Base-by-base conservation (phyloP, 2,329 filamentous ascomycete genomes). In the Chaetomiaceae sp. region DNA sequence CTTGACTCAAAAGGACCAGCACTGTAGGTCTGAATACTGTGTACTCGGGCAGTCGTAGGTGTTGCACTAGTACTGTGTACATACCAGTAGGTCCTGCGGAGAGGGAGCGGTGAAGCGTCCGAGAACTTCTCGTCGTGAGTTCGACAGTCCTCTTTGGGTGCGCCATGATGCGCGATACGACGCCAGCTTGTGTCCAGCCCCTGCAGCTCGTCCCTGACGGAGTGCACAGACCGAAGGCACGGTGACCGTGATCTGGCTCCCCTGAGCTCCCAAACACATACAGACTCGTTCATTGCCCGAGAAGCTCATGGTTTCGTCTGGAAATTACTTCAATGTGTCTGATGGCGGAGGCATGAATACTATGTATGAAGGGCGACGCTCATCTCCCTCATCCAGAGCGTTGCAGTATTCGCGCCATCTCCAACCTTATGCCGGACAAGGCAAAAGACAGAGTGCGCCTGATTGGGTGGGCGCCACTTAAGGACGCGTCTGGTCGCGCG, bases 91-190 rank as follows among this genome's bases (percentile, higher is more conserved):
- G n/a, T n/a, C n/a, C n/a, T n/a, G n/a, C 22, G 22, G 22, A 5
- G 5, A 6, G 6, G 29, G 20, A 49, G 49, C 49, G 49, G 45
- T 51, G 46, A 37, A 26, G n/a, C 32, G 35, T 27, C 11, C 22
- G 22, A 24, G 6, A 24, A 24, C 6, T 5, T 9, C 22, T 24
- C 27, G 10, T 12, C n/a, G n/a, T n/a, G n/a, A n/a, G n/a, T n/a
- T n/a, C n/a, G 30, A 12, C 22, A n/a, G 32, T 26, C 14, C 19
- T n/a, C 3, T 19, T 9, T 37, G 12, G 6, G 35, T 11, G 11
- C 8, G 14, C 35, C 19, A 43, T 29, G 41, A n/a, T 24, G 20
- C 4, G 27, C 22, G 27, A 48, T 45, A 30, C 40, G 30, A 48
- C 33, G 32, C n/a, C 20, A 33, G 22, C 34, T 38, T 15, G 18